phyloP scores from a whole-genome alignment of 768 basidiomycete species.

The Boletus rex-veris region DNA sequence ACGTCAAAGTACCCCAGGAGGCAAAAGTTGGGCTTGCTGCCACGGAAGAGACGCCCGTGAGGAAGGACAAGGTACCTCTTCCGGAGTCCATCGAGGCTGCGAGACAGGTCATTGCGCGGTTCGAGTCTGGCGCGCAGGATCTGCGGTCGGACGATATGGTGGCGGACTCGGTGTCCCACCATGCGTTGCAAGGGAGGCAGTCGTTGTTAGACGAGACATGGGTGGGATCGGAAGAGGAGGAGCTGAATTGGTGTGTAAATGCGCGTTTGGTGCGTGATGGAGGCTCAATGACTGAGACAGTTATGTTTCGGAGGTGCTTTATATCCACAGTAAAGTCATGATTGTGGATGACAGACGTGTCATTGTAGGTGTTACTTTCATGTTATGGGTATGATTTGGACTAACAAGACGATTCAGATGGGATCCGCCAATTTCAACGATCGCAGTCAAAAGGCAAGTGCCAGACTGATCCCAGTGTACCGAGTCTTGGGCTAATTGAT shows the following conservation, averaged over 20 bases:
- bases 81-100: slow-evolving; percentile 71
- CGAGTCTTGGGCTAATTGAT: slow-evolving; percentile 4
- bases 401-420: slow-evolving; percentile 47
- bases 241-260: slow-evolving; percentile 65
- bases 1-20: slow-evolving; percentile 53
- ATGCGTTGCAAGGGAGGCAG: slow-evolving; percentile 63
- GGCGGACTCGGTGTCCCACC: slow-evolving; percentile 76
- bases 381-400: background rate
- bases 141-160: slow-evolving; percentile 61
- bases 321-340: slow-evolving; percentile 90
- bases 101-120: slow-evolving; percentile 58
- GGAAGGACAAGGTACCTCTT: slow-evolving; percentile 61
- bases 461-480: background rate
- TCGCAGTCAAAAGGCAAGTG: slow-evolving; percentile 66
- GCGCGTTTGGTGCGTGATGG: background rate
- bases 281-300: slow-evolving; percentile 34
- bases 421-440: slow-evolving; percentile 94
- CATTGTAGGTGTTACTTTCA: slow-evolving; percentile 53
- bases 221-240: slow-evolving; percentile 81
- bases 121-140: slow-evolving; percentile 60
- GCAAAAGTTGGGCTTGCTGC: slow-evolving; percentile 47
- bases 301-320: slow-evolving; percentile 76
- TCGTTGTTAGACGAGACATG: slow-evolving; percentile 74
- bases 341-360: slow-evolving; percentile 90
- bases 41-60: slow-evolving; percentile 50